These are phyloP conservation scores for Alternaria triticina DNA, from an alignment of 2,329 filamentous ascomycete species.

Conservation along the genomic window DNA sequence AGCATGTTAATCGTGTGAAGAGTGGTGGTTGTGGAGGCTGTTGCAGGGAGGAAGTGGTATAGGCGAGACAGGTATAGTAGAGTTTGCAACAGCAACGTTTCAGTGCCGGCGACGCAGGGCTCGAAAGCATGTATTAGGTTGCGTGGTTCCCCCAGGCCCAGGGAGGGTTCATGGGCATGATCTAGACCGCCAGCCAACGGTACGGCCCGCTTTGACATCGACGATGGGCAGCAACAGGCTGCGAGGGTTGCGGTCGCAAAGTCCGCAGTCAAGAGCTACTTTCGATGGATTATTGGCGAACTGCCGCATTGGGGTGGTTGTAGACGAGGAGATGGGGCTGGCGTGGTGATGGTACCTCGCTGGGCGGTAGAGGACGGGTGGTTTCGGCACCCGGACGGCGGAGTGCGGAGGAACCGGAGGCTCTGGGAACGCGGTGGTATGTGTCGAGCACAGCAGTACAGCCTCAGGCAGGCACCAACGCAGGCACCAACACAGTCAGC, in stretches of 20 bases:
- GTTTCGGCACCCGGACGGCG: neutral
- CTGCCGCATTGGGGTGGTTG: slow-evolving; percentile 6
- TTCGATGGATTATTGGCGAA: slow-evolving; percentile 1
- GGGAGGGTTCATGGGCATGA: slow-evolving; percentile 2
- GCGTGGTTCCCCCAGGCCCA: neutral
- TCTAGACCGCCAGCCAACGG: slow-evolving; percentile 13
- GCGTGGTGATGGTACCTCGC: neutral
- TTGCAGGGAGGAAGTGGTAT: neutral
- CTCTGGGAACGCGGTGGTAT: neutral
- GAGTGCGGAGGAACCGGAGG: neutral
- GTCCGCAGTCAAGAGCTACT: slow-evolving; percentile 3
- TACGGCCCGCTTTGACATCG: slow-evolving; percentile 11
- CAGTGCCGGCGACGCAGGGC: neutral
- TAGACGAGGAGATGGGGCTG: neutral
- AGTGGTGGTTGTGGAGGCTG: neutral
- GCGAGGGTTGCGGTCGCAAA: slow-evolving; percentile 7
- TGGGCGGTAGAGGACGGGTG: neutral
- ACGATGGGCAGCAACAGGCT: slow-evolving; percentile 9
- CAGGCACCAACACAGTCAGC: neutral
- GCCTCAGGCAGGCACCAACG: neutral
- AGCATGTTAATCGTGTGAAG: neutral
- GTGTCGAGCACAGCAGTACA: neutral
- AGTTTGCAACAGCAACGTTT: neutral
- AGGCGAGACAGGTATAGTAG: neutral
- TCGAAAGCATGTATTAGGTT: neutral